Evolutionary conservation across 768 basidiomycete genomes (phyloP).

Genomic region (Boletus rubroflammeus): DNA sequence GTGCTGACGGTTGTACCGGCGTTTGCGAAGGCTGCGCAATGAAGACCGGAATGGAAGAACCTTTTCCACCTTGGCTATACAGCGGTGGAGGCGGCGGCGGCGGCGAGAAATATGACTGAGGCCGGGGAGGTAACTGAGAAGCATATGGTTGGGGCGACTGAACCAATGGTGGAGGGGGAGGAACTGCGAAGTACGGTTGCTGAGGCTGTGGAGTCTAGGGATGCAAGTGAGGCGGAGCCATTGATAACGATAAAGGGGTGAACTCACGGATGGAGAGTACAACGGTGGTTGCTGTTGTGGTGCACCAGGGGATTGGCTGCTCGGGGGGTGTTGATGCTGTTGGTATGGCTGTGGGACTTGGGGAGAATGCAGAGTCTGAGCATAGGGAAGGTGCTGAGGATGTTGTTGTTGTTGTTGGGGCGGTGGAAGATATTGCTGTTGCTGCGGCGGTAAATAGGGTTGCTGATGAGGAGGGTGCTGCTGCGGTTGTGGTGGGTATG

Average conservation of each 20-base stretch:
- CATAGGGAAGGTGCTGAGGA: slow-evolving; percentile 14
- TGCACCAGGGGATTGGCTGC: not conserved
- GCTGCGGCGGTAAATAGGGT: slow-evolving; percentile 1
- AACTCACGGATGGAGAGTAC: slow-evolving; percentile 14
- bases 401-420: slow-evolving; percentile 10
- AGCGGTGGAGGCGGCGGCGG: slow-evolving; percentile 12
- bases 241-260: not conserved
- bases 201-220: slow-evolving; percentile 6
- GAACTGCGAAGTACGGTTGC: slow-evolving; percentile 14
- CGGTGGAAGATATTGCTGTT: slow-evolving; percentile 7
- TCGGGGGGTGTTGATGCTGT: slow-evolving; percentile 13
- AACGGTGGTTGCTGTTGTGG: not conserved
- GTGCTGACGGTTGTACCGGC: not conserved
- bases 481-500: slow-evolving; percentile 9
- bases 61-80: slow-evolving; percentile 1
- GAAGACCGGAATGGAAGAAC: not conserved
- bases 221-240: not conserved
- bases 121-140: slow-evolving; percentile 19
- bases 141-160: slow-evolving; percentile 9
- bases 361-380: slow-evolving; percentile 11
- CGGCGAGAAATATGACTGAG: slow-evolving; percentile 20
- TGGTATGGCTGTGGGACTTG: slow-evolving; percentile 17
- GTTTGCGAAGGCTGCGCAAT: slow-evolving; percentile 9
- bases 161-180: slow-evolving; percentile 15
- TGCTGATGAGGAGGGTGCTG: slow-evolving; percentile 12